Percentiles rank a stretch among this genome's conserved stretches.
phyloP scores from a whole-genome alignment of 163 green algal species.

The Trebouxiophyceae sp. region DNA sequence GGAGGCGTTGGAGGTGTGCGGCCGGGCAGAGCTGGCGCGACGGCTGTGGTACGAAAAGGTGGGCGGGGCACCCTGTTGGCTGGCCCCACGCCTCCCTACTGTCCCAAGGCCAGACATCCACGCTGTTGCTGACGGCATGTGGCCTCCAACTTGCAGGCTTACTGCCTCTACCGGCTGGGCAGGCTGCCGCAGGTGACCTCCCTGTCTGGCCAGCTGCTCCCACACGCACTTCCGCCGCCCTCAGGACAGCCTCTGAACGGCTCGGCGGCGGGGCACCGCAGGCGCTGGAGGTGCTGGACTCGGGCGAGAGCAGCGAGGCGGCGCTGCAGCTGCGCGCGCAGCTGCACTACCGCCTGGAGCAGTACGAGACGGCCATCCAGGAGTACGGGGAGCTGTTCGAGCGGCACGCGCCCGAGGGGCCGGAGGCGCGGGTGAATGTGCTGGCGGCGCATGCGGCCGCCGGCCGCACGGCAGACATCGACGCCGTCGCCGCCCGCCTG shows the following conservation, averaged over 20 bases:
- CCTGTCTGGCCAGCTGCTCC: background rate
- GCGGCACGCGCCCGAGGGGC: constrained; percentile 31
- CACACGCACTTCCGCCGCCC: no score
- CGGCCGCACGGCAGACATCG: constrained; percentile 44
- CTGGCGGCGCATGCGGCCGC: constrained; percentile 66
- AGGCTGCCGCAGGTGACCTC: constrained; percentile 49
- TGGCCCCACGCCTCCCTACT: background rate
- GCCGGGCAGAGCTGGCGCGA: constrained; percentile 14
- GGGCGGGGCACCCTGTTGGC: background rate
- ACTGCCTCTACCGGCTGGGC: constrained; percentile 70
- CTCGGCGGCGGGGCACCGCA: background rate
- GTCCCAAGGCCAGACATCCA: background rate
- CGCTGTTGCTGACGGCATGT: background rate
- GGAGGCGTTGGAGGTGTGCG: constrained; percentile 39
- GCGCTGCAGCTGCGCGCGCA: constrained; percentile 73
- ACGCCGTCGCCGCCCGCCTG: constrained; percentile 57
- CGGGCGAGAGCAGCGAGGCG: constrained; percentile 9
- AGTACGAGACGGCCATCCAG: constrained; percentile 45
- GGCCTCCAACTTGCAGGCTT: constrained; percentile 42
- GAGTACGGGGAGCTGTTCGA: constrained; percentile 54
- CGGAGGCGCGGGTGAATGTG: constrained; percentile 69
- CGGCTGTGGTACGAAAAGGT: constrained; percentile 67
- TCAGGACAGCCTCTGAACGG: constrained; percentile 3
- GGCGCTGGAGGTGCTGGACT: constrained; percentile 6
- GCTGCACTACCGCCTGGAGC: constrained; percentile 65